Conservation (phyloP, 2,329 filamentous ascomycete genomes). For the Dactylella cylindrospora region DNA sequence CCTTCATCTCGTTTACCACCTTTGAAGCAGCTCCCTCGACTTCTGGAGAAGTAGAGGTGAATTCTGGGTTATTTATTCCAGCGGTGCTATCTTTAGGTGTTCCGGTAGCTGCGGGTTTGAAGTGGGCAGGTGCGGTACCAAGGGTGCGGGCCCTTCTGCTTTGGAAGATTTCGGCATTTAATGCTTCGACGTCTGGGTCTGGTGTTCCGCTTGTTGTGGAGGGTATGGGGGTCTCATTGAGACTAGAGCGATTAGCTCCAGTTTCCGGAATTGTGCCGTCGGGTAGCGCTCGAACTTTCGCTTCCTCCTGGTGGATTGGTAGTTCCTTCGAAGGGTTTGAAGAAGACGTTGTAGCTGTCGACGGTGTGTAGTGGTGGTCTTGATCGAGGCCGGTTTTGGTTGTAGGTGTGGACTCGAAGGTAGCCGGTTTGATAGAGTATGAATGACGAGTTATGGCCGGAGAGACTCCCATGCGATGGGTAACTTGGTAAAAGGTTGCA, state of each 20-base stretch:
- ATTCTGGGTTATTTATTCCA: constrained; percentile 36
- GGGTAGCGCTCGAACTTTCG: constrained; percentile 54
- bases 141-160: constrained; percentile 56
- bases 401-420: constrained; percentile 32
- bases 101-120: constrained; percentile 28
- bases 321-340: constrained; percentile 53
- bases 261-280: constrained; percentile 57
- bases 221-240: constrained; percentile 45
- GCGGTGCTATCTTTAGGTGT: constrained; percentile 50
- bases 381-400: constrained; percentile 54
- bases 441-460: background rate
- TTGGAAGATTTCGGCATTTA: constrained; percentile 65
- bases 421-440: constrained; percentile 37
- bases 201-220: constrained; percentile 47
- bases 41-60: constrained; percentile 41
- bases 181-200: constrained; percentile 54
- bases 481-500: background rate
- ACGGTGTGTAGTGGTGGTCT: constrained; percentile 58
- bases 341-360: constrained; percentile 54
- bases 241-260: constrained; percentile 6
- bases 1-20: constrained; percentile 49
- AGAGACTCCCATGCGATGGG: too few relatives aligned
- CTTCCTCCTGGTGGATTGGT: constrained; percentile 56
- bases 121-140: constrained; percentile 5
- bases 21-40: constrained; percentile 17